Evolutionary conservation across 2,329 filamentous ascomycete genomes (phyloP).

Genomic region (Microascus cirrosus): DNA sequence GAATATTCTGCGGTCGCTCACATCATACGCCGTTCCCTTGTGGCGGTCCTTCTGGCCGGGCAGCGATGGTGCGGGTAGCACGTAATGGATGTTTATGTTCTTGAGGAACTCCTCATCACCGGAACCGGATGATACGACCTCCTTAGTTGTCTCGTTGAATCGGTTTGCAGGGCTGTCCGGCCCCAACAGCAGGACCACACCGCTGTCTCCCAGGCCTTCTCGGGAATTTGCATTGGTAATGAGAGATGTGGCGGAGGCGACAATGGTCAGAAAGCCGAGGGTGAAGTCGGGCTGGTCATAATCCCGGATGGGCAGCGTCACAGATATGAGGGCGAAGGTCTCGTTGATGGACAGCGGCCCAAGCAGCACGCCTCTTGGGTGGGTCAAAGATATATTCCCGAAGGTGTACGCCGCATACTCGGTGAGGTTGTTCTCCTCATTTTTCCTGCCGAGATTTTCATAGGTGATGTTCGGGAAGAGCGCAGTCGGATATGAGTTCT

Average conservation of each 20-base stretch:
- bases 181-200: constrained; percentile 59
- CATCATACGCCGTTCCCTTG: constrained; percentile 14
- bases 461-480: constrained; percentile 77
- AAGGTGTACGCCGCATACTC: constrained; percentile 40
- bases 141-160: constrained; percentile 34
- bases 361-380: constrained; percentile 52
- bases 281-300: constrained; percentile 50
- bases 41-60: constrained; percentile 35
- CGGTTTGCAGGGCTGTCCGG: constrained; percentile 56
- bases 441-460: constrained; percentile 27
- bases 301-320: constrained; percentile 70
- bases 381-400: constrained; percentile 35
- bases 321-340: constrained; percentile 64
- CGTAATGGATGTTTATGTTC: constrained; percentile 39
- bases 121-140: constrained; percentile 9
- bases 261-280: constrained; percentile 72
- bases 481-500: constrained; percentile 57
- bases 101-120: constrained; percentile 30
- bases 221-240: constrained; percentile 48
- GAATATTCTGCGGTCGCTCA: constrained; percentile 39
- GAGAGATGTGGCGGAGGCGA: constrained; percentile 58
- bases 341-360: constrained; percentile 66
- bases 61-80: constrained; percentile 42
- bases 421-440: constrained; percentile 26
- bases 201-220: constrained; percentile 61